Evolutionary conservation across 768 basidiomycete genomes (phyloP).

Genomic region (Hypsizygus marmoreus): DNA sequence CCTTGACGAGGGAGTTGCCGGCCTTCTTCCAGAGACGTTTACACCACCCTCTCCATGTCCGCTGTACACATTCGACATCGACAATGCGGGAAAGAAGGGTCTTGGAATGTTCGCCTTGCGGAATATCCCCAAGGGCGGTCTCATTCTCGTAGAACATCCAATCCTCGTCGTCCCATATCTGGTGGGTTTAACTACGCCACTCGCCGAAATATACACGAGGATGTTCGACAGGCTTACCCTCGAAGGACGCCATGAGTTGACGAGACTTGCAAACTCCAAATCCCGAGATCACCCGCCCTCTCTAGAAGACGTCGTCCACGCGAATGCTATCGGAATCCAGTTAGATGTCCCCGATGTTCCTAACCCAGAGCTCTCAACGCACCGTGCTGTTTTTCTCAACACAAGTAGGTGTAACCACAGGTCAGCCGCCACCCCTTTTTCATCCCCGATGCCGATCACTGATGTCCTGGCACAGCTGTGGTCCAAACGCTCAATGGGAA

Average conservation of each 20-base stretch:
- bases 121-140: slow-evolving; percentile 30
- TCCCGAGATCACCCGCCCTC: slow-evolving; percentile 9
- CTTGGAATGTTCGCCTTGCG: slow-evolving; percentile 38
- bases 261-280: slow-evolving; percentile 32
- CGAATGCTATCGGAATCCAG: slow-evolving; percentile 33
- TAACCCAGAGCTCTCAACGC: slow-evolving; percentile 26
- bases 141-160: slow-evolving; percentile 43
- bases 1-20: slow-evolving; percentile 31
- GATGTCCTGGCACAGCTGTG: slow-evolving; percentile 29
- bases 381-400: slow-evolving; percentile 38
- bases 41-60: slow-evolving; percentile 6
- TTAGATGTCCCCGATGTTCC: slow-evolving; percentile 26
- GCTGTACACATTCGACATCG: slow-evolving; percentile 20
- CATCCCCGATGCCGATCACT: background rate
- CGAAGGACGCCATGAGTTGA: slow-evolving; percentile 24
- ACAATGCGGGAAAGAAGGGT: slow-evolving; percentile 32
- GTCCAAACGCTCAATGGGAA: slow-evolving; percentile 39
- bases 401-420: slow-evolving; percentile 43
- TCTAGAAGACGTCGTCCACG: slow-evolving; percentile 31
- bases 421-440: slow-evolving; percentile 22
- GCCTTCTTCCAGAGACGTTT: slow-evolving; percentile 24
- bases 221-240: slow-evolving; percentile 30
- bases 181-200: slow-evolving; percentile 24
- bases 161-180: slow-evolving; percentile 39
- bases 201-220: slow-evolving; percentile 32